Conservation (phyloP, 2,329 filamentous ascomycete species). For the Fusarium devonianum region DNA sequence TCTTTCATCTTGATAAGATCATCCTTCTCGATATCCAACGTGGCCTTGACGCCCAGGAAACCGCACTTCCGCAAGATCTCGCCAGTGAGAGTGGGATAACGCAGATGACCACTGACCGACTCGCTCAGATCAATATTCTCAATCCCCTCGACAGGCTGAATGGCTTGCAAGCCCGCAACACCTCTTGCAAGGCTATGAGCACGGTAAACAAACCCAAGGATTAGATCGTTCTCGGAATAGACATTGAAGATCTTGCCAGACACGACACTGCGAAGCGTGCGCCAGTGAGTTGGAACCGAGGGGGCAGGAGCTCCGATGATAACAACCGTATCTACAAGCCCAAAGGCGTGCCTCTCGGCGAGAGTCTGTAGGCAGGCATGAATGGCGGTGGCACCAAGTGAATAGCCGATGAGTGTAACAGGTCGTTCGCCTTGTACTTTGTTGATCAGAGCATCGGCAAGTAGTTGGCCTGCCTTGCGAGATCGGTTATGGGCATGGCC, state of each 20-base stretch:
- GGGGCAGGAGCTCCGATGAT: conserved; percentile 84
- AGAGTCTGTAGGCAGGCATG: conserved; percentile 81
- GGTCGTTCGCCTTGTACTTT: conserved; percentile 82
- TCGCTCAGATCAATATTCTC: conserved; percentile 62
- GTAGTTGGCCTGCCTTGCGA: conserved; percentile 79
- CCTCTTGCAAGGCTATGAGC: conserved; percentile 83
- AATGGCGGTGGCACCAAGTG: conserved; percentile 80
- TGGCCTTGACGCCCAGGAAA: conserved; percentile 56
- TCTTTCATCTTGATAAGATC: conserved; percentile 57
- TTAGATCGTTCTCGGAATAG: conserved; percentile 85
- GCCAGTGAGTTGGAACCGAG: conserved; percentile 76
- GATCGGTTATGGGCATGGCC: conserved; percentile 77
- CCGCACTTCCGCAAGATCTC: conserved; percentile 62
- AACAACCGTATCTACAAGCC: conserved; percentile 82
- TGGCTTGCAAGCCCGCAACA: conserved; percentile 81
- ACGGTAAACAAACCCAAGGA: conserved; percentile 87
- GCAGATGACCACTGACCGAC: conserved; percentile 61
- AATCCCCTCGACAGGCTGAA: conserved; percentile 72
- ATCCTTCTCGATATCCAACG: conserved; percentile 59
- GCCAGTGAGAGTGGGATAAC: conserved; percentile 59
- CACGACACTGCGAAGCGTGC: conserved; percentile 77
- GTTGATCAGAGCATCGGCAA: conserved; percentile 84
- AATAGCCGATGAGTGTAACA: conserved; percentile 82
- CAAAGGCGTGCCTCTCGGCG: conserved; percentile 80
- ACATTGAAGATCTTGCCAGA: conserved; percentile 86